Base-by-base conservation (phyloP, 257 asterid species). In the Euphrasia confusa region DNA sequence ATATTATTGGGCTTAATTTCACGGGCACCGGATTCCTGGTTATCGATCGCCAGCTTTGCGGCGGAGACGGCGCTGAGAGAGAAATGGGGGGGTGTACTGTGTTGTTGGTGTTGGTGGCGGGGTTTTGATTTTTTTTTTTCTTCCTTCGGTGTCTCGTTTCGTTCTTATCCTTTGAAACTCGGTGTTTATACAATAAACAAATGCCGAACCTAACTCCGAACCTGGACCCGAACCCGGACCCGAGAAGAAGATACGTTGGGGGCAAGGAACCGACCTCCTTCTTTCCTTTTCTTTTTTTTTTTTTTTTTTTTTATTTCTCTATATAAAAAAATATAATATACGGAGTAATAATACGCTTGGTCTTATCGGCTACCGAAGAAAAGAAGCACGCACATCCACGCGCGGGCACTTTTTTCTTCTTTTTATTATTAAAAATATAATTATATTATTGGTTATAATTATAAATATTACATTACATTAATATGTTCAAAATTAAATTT, bases 11-110 rank as follows among this genome's bases (percentile, higher is more conserved):
- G 79, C 81, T 81, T 89, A 78, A 89, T 75, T 69, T 86, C 94
- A 53, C 81, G 78, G 27, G 79, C 84, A 7, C 62, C 64, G 35
- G 85, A 65, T 70, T 81, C 87, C 55, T 75, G 88, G 66, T 76
- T 82, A 12, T 83, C 95, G 72, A 90, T 89, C 75, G 95, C 94
- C 94, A 89, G 92, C 76, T 81, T 80, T 18, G 24, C 24, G 24
- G 24, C 24, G 24, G 24, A 21, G 24, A 1, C 24, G 64, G 33
- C 5, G 33, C 5, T 30, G 33, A 3, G 33, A 3, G 33, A 3
- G 5, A 30, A 30, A 5, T 30, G 33, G 33, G 33, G 33, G 33
- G 0, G 33, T 21, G 24, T 21, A 5, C 33, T 4, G 33, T 30
- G 33, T 28, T 28, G 32, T 4, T 30, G 33, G 4, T 72, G 83